A percentile compares a stretch with the other conserved stretches of the same genome.
These are phyloP conservation scores for Verticillium klebahnii DNA, from an alignment of 2,329 filamentous ascomycete genomes.

Conservation along the genomic window DNA sequence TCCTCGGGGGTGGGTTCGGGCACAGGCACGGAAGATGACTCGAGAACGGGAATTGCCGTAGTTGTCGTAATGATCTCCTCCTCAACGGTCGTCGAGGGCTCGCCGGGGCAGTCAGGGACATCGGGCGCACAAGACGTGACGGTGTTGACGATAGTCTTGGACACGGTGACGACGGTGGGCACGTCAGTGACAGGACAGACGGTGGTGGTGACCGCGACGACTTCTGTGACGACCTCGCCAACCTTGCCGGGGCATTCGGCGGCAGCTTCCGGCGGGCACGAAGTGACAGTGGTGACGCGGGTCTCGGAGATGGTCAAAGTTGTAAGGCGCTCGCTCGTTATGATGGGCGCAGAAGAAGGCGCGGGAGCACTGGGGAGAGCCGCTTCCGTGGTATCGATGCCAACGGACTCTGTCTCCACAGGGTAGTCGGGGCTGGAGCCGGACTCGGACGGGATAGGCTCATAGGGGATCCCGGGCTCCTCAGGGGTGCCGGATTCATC, in stretches of 20 bases:
- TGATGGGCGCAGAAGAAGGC: conserved; percentile 1
- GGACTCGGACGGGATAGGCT: background rate
- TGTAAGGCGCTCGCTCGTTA: conserved; percentile 5
- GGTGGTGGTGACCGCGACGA: conserved; percentile 33
- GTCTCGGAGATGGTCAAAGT: conserved; percentile 11
- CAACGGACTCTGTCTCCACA: background rate
- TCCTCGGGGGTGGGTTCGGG: background rate
- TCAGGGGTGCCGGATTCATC: background rate
- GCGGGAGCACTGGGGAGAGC: background rate
- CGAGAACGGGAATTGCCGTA: background rate
- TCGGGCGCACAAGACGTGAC: conserved; percentile 6
- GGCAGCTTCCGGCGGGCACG: conserved; percentile 6
- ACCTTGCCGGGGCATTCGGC: conserved; percentile 2
- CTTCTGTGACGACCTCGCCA: background rate
- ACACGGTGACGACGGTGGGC: conserved; percentile 4
- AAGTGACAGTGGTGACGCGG: conserved; percentile 13
- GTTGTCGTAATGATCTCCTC: conserved; percentile 10
- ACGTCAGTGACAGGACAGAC: conserved; percentile 28
- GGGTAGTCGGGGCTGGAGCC: background rate
- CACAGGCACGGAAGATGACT: background rate
- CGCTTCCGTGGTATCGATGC: background rate
- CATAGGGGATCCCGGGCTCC: background rate
- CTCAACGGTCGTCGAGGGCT: conserved; percentile 15
- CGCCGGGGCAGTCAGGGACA: conserved; percentile 5
- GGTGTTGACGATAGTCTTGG: conserved; percentile 5